A percentile compares a stretch with the other conserved stretches of the same genome.
Conservation (phyloP, 2,329 filamentous ascomycete genomes). For the Colletotrichum sp. region DNA sequence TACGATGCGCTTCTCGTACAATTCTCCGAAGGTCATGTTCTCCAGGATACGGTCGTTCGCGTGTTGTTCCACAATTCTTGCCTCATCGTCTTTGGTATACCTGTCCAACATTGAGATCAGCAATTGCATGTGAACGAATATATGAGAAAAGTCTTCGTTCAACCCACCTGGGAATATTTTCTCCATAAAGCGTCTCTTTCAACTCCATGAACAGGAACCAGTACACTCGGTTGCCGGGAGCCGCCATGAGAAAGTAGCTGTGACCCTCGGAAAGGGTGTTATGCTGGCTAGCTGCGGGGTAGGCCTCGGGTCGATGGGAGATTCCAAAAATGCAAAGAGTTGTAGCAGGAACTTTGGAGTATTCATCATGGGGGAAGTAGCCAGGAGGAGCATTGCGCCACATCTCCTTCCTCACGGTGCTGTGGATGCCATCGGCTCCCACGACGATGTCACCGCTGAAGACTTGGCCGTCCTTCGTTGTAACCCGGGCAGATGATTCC, state of each 20-base stretch:
- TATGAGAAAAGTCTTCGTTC: neutral
- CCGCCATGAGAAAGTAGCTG: slow-evolving; percentile 32
- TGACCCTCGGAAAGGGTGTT: slow-evolving; percentile 20
- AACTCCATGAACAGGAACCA: slow-evolving; percentile 40
- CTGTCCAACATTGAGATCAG: neutral
- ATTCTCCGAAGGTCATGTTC: slow-evolving; percentile 29
- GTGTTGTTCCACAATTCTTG: slow-evolving; percentile 27
- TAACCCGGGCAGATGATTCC: slow-evolving; percentile 28
- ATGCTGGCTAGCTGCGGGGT: neutral
- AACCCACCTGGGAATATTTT: slow-evolving; percentile 31
- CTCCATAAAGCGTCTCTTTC: slow-evolving; percentile 28
- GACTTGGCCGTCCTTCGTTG: slow-evolving; percentile 30
- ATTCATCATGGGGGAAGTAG: slow-evolving; percentile 25
- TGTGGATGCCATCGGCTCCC: slow-evolving; percentile 46
- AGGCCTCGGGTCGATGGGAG: slow-evolving; percentile 23
- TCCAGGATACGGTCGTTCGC: slow-evolving; percentile 24
- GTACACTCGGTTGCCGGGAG: slow-evolving; percentile 34
- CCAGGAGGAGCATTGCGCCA: slow-evolving; percentile 25
- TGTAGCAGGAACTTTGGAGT: neutral
- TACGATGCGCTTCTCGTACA: slow-evolving; percentile 32
- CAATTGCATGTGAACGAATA: rapidly evolving
- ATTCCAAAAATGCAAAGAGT: slow-evolving; percentile 41
- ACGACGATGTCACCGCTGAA: slow-evolving; percentile 39
- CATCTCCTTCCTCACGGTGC: slow-evolving; percentile 37
- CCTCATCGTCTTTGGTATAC: slow-evolving; percentile 36